Base-by-base conservation (phyloP, 176 grass and related monocot genomes). In the Olyra latifolia region DNA sequence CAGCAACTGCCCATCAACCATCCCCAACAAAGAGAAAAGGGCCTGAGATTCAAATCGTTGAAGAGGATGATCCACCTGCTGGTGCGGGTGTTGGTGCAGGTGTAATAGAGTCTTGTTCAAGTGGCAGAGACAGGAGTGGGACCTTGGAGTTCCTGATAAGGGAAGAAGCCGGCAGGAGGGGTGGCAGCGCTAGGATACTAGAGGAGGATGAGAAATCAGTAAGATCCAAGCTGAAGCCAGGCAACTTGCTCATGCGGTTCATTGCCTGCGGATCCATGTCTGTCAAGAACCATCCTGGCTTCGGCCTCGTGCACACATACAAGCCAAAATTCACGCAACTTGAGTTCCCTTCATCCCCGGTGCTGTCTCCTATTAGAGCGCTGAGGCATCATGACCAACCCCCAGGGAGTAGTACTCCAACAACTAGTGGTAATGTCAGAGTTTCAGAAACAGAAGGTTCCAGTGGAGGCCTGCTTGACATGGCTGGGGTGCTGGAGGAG, bases 101-200 rank as follows among this genome's bases (percentile, higher is more conserved):
- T 3, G 16, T 0, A 19, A 32, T 16, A 46, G 20, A 54, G 22
- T 17, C 14, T 42, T 54, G 49, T 10, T 79, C 44, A 45, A 53
- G 29, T 16, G 6, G 80, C 28, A 69, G 56, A 7, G 45, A 81
- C 57, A 90, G 79, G 73, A 88, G 75, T 11, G 79, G 84, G 62
- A 98, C 90, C 6, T 69, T 98, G 71, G 79, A 98, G 72, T 89
- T 86, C 5, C 62, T 98, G 54, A 98, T 98, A 80, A 88, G 86
- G 72, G 88, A 91, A 0, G 96, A 95, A 67, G 84, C 42, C 38
- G 84, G 72, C 75, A 91, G 83, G 83, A 85, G 84, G 48, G 85
- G 53, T 49, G 74, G 47, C 32, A 35, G 32, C 66, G 82, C 72
- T 61, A 85, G 74, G 56, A 72, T 86, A 53, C 58, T 85, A 1